Evolutionary conservation across 2,329 filamentous ascomycete genomes (phyloP), one percentile per base, ranked within the genome.

Genomic region (Clarireedia sp.): DNA sequence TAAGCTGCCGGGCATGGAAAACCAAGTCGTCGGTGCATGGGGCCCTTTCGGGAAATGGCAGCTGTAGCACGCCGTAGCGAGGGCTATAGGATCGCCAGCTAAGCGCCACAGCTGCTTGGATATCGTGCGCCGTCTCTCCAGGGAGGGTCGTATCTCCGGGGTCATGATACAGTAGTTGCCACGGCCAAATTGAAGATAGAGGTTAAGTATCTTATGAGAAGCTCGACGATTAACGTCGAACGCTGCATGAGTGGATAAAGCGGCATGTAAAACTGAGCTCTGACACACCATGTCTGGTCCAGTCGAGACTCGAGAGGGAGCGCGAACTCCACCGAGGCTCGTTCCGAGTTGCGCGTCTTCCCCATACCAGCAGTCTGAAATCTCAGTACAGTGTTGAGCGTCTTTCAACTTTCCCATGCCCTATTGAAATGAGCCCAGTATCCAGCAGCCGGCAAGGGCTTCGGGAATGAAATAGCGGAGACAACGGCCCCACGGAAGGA

Each of bases 161-260:
- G 54, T 47, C 40, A 26, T 56, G 36, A 52, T 37, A 48, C 54
- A 44, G 21, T 54, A 44, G 40, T 48, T 45, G 45, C 45, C 46
- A 48, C n/a, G 21, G n/a, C 29, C n/a, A 8, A 36, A 44, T 48
- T 37, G 55, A 41, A 19, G 38, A 19, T 41, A 19, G 51, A 54
- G 33, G 54, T 54, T 54, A 54, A 52, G 33, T 38, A 19, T 54
- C 37, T 57, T 53, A 37, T 43, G 46, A 19, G 19, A 16, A 41
- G 38, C 14, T 17, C 38, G 7, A 19, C 9, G 38, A 9, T 41
- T 43, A 53, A 56, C 23, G 17, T 23, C 38, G 10, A 37, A 26
- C 14, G 10, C 10, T 33, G 9, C 44, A 26, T n/a, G 14, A 16
- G n/a, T 21, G 26, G 21, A 29, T 12, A 17, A 17, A 21, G 36